A percentile compares a stretch with the other conserved stretches of the same genome.
Evolutionary conservation across 192 early-diverging fungal genomes (phyloP).

Genomic region (Powellomyces hirtus): DNA sequence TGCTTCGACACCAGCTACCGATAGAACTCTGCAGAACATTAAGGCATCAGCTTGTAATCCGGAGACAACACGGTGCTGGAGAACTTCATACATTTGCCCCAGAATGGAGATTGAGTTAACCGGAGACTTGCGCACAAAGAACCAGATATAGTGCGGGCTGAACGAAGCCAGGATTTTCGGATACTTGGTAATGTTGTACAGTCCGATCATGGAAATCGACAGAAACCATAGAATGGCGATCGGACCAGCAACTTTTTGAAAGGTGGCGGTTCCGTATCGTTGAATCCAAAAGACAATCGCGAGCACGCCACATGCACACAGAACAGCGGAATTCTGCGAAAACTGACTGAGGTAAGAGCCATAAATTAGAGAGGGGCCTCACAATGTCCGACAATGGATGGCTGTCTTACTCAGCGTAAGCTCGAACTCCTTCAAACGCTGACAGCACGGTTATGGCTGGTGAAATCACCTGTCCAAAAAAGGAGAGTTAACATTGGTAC

Average conservation of each 20-base stretch:
- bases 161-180: constrained; percentile 39
- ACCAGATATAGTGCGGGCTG: constrained; percentile 43
- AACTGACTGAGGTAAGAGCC: constrained; percentile 8
- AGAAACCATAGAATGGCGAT: constrained; percentile 52
- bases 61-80: no score
- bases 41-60: background rate
- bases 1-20: constrained; percentile 55
- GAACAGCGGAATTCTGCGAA: constrained; percentile 25
- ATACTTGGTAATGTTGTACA: constrained; percentile 47
- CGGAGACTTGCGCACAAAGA: constrained; percentile 31
- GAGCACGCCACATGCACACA: constrained; percentile 34
- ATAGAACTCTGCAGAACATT: constrained; percentile 34
- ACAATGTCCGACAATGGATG: background rate
- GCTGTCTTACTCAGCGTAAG: constrained; percentile 20
- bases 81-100: constrained; percentile 39
- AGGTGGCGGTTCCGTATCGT: constrained; percentile 46
- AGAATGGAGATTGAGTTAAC: constrained; percentile 28
- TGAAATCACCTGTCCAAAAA: constrained; percentile 26
- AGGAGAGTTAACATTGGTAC: background rate
- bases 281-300: constrained; percentile 39
- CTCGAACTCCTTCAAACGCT: constrained; percentile 37
- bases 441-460: constrained; percentile 41
- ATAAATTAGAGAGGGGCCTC: background rate
- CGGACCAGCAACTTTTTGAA: constrained; percentile 40
- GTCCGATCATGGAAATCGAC: constrained; percentile 39